Evolutionary conservation across 1,284 basidiomycete species (phyloP).

Genomic region (Rhodotorula mucilaginosa): DNA sequence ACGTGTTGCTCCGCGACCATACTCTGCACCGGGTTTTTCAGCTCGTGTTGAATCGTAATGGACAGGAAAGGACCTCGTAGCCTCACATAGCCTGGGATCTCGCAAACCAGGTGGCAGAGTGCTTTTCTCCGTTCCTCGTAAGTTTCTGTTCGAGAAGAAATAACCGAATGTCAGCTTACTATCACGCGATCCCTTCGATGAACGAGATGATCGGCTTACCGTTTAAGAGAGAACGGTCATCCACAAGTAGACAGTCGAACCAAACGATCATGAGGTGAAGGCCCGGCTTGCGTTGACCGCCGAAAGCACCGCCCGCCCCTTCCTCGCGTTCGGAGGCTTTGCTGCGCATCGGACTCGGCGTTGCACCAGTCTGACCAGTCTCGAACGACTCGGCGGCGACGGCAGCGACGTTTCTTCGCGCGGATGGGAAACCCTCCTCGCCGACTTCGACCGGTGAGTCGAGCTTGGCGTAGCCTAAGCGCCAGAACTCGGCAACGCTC

Average conservation of each 20-base stretch:
- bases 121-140: conserved; percentile 60
- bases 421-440: not conserved
- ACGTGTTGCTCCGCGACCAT: conserved; percentile 60
- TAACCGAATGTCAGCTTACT: not conserved
- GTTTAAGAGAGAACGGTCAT: conserved; percentile 60
- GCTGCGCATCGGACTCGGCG: conserved; percentile 10
- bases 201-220: conserved; percentile 15
- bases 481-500: conserved; percentile 54
- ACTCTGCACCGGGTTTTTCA: conserved; percentile 40
- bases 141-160: conserved; percentile 43
- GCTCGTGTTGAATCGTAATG: too few relatives aligned
- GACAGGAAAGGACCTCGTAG: too few relatives aligned
- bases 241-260: conserved; percentile 72
- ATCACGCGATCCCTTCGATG: too few relatives aligned
- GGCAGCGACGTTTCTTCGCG: not conserved
- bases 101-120: too few relatives aligned
- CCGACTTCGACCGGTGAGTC: not conserved
- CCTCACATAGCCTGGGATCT: too few relatives aligned
- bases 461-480: conserved; percentile 20
- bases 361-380: conserved; percentile 19
- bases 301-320: not conserved
- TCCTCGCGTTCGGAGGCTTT: not conserved
- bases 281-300: conserved; percentile 17
- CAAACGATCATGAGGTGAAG: conserved; percentile 69
- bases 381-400: conserved; percentile 11